phyloP scores from a whole-genome alignment of 495 filamentous ascomycete genomes.

The Sporormia fimetaria region DNA sequence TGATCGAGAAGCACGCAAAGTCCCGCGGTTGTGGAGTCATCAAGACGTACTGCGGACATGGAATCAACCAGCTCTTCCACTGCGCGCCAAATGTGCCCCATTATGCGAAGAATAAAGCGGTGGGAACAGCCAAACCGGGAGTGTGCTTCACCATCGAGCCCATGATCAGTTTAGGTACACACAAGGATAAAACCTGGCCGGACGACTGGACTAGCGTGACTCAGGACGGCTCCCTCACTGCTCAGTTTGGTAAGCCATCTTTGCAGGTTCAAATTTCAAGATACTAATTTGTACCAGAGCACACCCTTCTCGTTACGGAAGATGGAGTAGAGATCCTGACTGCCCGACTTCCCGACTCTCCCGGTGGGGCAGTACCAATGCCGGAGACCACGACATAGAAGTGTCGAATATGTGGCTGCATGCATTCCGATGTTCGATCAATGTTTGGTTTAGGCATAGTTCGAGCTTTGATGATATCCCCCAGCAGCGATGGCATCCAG shows the following conservation, averaged over 20 bases:
- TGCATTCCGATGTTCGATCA: too few relatives aligned
- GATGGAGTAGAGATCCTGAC: constrained; percentile 89
- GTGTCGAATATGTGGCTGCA: not conserved
- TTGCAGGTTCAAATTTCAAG: not conserved
- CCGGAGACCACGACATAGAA: constrained; percentile 31
- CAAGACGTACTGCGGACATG: constrained; percentile 37
- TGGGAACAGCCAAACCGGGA: constrained; percentile 35
- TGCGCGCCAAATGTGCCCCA: constrained; percentile 36
- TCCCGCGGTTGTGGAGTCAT: constrained; percentile 30
- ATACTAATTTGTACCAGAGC: constrained; percentile 46
- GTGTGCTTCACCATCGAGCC: constrained; percentile 39
- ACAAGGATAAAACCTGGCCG: constrained; percentile 37
- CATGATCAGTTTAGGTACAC: constrained; percentile 35
- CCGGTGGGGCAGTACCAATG: constrained; percentile 71
- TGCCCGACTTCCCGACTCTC: constrained; percentile 66
- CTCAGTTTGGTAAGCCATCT: constrained; percentile 34
- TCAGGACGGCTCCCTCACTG: constrained; percentile 32
- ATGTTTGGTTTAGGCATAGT: too few relatives aligned
- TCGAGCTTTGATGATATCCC: too few relatives aligned
- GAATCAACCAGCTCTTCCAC: constrained; percentile 37
- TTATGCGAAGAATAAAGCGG: constrained; percentile 39
- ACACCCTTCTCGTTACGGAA: constrained; percentile 88
- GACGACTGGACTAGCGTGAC: constrained; percentile 39
- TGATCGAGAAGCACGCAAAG: constrained; percentile 37
- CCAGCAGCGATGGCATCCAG: too few relatives aligned